Evolutionary conservation across 768 basidiomycete genomes (phyloP).

Genomic region (Amanita rubescens): DNA sequence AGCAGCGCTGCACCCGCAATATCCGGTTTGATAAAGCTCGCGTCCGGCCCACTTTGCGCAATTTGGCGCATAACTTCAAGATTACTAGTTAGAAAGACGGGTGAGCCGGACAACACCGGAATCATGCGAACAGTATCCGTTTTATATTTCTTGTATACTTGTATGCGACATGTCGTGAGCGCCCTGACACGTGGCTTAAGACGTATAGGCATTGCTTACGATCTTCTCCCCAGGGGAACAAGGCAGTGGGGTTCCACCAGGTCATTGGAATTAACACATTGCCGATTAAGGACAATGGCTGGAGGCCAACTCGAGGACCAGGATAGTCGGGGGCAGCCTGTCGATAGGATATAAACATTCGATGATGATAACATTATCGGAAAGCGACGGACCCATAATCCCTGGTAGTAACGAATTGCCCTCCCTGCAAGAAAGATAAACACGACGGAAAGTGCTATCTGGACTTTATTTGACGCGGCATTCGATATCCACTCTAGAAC

Average conservation of each 20-base stretch:
- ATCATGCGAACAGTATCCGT: conserved; percentile 19
- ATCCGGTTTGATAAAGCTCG: conserved; percentile 18
- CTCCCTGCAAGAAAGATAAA: conserved; percentile 24
- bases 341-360: not conserved
- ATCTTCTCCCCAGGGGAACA: conserved; percentile 19
- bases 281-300: conserved; percentile 21
- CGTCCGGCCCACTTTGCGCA: conserved; percentile 13
- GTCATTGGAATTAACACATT: conserved; percentile 16
- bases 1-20: conserved; percentile 11
- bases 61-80: conserved; percentile 22
- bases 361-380: not conserved
- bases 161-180: too few species aligned
- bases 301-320: conserved; percentile 19
- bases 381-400: conserved; percentile 21
- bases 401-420: conserved; percentile 21
- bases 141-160: conserved; percentile 1
- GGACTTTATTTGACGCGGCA: too few species aligned
- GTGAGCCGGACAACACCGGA: conserved; percentile 14
- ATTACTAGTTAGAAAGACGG: conserved; percentile 20
- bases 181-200: not conserved
- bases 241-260: conserved; percentile 21
- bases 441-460: too few species aligned
- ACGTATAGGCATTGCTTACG: conserved; percentile 12
- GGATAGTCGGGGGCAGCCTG: conserved; percentile 19
- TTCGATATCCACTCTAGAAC: too few species aligned